A percentile compares a stretch with the other conserved stretches of the same genome.
Conservation (phyloP, 2,329 filamentous ascomycete species). For the Xylariaceae sp. region DNA sequence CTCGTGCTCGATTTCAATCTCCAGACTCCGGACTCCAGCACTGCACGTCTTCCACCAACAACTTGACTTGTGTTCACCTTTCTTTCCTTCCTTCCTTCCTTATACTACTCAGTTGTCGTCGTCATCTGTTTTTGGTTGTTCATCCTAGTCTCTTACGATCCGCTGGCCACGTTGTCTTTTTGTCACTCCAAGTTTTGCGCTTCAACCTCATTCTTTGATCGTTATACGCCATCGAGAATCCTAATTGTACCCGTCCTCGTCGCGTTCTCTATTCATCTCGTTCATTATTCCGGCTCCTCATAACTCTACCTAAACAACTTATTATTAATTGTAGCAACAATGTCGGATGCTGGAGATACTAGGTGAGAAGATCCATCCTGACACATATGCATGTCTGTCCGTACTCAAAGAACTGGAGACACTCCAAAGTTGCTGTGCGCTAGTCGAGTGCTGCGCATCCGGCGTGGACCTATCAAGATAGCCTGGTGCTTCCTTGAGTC, state of each 20-base stretch:
- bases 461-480: background rate
- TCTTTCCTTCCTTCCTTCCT: background rate
- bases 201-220: background rate
- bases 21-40: too few relatives aligned
- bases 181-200: background rate
- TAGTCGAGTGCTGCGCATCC: constrained; percentile 5
- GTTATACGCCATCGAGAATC: background rate
- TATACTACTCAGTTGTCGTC: background rate
- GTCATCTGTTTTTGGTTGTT: background rate
- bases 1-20: background rate
- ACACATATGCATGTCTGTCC: background rate
- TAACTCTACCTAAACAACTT: background rate
- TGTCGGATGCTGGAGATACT: constrained; percentile 35
- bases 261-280: background rate
- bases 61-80: background rate
- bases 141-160: background rate
- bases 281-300: background rate
- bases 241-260: background rate
- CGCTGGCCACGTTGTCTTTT: background rate
- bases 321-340: constrained; percentile 21
- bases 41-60: too few relatives aligned
- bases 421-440: background rate
- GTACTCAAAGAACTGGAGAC: background rate
- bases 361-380: constrained; percentile 28
- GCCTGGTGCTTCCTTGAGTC: background rate